Evolutionary conservation across 805 yeast species (phyloP).

Genomic region (Pichia manshurica): DNA sequence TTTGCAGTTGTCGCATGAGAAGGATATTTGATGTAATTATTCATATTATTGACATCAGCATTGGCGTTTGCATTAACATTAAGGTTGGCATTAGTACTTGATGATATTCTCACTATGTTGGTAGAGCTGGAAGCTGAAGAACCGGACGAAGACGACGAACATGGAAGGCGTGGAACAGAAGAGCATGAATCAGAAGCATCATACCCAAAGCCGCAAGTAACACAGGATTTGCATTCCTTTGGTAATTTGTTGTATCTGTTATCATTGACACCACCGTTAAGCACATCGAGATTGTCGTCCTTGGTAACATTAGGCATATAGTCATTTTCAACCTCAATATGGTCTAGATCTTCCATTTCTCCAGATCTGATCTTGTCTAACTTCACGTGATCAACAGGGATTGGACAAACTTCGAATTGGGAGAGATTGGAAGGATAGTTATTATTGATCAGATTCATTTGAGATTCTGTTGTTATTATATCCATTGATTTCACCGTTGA

Average conservation of each 20-base stretch:
- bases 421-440: neutral
- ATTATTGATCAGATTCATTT: conserved; percentile 9
- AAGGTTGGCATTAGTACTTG: neutral
- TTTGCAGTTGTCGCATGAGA: neutral
- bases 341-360: conserved; percentile 24
- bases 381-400: conserved; percentile 32
- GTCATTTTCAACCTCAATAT: conserved; percentile 25
- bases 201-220: conserved; percentile 25
- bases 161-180: neutral
- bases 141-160: conserved; percentile 4
- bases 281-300: conserved; percentile 5
- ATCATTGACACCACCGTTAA: conserved; percentile 6
- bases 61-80: neutral
- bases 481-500: conserved; percentile 24
- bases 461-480: conserved; percentile 26
- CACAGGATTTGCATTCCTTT: conserved; percentile 26
- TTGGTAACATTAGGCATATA: conserved; percentile 26
- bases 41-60: neutral
- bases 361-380: conserved; percentile 27
- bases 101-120: neutral
- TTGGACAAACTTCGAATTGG: conserved; percentile 26
- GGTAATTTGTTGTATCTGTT: conserved; percentile 5
- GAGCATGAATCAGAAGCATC: conserved; percentile 1
- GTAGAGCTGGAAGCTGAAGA: conserved; percentile 1
- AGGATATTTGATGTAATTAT: neutral